Evolutionary conservation across 1,284 basidiomycete genomes (phyloP), one percentile per base, ranked within the genome.

Genomic region (Puccinia novopanici): DNA sequence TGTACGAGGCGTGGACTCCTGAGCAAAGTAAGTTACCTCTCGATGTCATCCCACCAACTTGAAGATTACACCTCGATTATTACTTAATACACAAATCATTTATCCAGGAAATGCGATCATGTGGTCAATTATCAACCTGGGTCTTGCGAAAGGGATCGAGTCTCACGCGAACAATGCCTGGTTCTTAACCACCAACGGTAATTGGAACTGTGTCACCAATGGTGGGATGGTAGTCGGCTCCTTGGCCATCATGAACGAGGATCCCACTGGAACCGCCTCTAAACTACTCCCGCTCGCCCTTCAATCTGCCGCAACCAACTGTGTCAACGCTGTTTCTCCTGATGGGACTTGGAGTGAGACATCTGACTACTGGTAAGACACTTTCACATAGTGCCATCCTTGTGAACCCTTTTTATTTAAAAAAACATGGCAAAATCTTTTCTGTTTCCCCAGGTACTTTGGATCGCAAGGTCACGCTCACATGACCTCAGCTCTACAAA

Each of bases 151-250:
- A 72, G 86, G 86, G 82, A 81, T 83, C 19, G 57, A 82, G 24
- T 75, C 76, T 3, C 76, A 72, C 0, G 57, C 81, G 2, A 55
- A 52, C 54, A 83, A 84, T 65, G 83, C 82, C 6, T 87, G 87
- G 87, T 87, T 86, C 86, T 81, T 81, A 19, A 83, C 84, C 37
- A 86, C 88, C 82, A 87, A 88, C 84, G 89, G 96, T 61, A 98
- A 98, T 88, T 98, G 95, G 95, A 98, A 98, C 87, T 98, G 96
- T 85, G 93, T 98, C 82, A 94, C 92, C 88, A 99, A 98, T 86
- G 90, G 91, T 80, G 96, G 96, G 82, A 88, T 99, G 83, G 93
- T 93, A 34, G 87, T 98, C 84, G 97, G 90, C 75, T 90, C 97
- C 0, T 90, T 99, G 65, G 95, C 96, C 63, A 94, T 99, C 84